These are phyloP conservation scores for Globisporangium mamillatum DNA, from an alignment of 352 stramenopile genomes.

Conservation along the genomic window DNA sequence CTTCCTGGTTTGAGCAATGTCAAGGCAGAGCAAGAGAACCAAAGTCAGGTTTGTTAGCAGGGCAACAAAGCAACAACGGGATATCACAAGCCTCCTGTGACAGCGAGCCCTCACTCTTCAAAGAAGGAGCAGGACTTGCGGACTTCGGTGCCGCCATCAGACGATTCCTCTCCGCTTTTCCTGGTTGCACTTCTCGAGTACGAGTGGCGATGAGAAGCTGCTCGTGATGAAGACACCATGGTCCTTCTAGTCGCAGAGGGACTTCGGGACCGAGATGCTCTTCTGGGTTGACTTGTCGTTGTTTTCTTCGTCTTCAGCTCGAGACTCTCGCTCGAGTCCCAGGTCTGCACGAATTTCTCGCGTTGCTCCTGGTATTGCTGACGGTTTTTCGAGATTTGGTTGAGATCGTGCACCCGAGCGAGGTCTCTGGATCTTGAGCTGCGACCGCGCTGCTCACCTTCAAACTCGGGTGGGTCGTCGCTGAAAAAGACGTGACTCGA, in stretches of 20 bases:
- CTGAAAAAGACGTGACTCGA: conserved; percentile 3
- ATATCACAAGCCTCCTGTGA: too few relatives aligned
- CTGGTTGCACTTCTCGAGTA: conserved; percentile 19
- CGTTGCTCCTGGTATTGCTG: background rate
- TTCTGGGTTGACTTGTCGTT: background rate
- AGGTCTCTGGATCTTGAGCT: background rate
- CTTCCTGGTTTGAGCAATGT: conserved; percentile 31
- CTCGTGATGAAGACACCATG: background rate
- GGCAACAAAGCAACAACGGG: too few relatives aligned
- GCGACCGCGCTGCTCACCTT: background rate
- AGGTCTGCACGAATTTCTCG: conserved; percentile 12
- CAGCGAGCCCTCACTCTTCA: conserved; percentile 29
- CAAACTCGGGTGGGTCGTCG: background rate
- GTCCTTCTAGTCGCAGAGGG: background rate
- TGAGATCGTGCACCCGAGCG: background rate
- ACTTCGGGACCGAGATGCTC: background rate
- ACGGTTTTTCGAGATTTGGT: background rate
- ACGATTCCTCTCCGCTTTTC: conserved; percentile 4
- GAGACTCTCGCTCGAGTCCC: background rate
- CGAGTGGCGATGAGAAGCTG: conserved; percentile 10
- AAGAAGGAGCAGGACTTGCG: conserved; percentile 51
- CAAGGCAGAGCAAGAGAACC: background rate
- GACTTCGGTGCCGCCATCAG: conserved; percentile 17
- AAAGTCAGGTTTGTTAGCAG: background rate
- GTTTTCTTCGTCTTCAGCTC: background rate